A percentile compares a stretch with the other conserved stretches of the same genome.
Evolutionary conservation across 1,284 basidiomycete species (phyloP).

Genomic region (Vanrija sp.): DNA sequence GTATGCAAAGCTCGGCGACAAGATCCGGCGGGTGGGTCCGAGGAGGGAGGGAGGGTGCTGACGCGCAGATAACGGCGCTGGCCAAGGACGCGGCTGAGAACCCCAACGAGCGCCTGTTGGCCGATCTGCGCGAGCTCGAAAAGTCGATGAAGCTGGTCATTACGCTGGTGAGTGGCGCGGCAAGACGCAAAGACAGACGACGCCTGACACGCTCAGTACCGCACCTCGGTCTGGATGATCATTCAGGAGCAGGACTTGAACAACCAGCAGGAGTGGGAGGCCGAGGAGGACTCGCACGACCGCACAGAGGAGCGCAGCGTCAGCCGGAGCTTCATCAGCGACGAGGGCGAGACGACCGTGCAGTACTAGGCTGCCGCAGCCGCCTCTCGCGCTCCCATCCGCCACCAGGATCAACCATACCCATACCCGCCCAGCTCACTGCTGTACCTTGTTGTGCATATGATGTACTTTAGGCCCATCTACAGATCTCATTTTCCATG

Average conservation of each 20-base stretch:
- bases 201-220: conserved; percentile 60
- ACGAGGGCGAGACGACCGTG: conserved; percentile 5
- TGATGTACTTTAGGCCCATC: not conserved
- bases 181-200: not conserved
- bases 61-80: conserved; percentile 44
- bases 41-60: not conserved
- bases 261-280: not conserved
- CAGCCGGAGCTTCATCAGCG: conserved; percentile 2
- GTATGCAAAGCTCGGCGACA: conserved; percentile 67
- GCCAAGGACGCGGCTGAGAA: conserved; percentile 53
- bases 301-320: not conserved
- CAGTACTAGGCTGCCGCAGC: not conserved
- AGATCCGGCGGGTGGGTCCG: conserved; percentile 61
- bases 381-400: not conserved
- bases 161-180: conserved; percentile 63
- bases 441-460: not conserved
- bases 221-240: conserved; percentile 91
- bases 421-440: too few relatives aligned
- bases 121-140: conserved; percentile 74
- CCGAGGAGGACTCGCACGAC: not conserved
- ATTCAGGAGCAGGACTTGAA: conserved; percentile 57
- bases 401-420: not conserved
- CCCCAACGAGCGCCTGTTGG: conserved; percentile 71
- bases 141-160: conserved; percentile 91
- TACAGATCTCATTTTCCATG: not conserved